Conservation (phyloP, 176 grass and related monocot species). For the Oropetium thomaeum region DNA sequence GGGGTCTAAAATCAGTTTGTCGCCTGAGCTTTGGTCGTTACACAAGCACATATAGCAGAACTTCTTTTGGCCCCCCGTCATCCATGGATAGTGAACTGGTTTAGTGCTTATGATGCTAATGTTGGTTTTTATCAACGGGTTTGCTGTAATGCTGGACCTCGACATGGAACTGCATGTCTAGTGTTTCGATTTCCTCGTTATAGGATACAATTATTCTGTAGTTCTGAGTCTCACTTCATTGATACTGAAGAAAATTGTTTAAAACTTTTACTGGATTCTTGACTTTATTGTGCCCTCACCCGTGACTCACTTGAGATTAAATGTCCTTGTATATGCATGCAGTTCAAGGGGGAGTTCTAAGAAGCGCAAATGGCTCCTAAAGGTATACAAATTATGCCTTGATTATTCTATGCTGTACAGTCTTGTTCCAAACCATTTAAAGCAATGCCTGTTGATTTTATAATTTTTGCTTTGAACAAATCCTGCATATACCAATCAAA, state of each 20-base stretch:
- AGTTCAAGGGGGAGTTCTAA: slow-evolving; percentile 16
- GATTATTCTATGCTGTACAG: neutral
- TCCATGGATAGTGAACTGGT: neutral
- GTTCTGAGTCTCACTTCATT: neutral
- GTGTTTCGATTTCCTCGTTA: neutral
- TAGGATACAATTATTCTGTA: neutral
- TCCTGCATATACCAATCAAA: neutral
- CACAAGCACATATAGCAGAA: too few species aligned
- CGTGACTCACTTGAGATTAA: neutral
- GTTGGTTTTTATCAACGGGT: neutral
- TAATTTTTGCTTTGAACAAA: neutral
- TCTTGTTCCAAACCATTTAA: neutral
- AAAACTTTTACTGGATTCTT: neutral
- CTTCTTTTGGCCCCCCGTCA: neutral
- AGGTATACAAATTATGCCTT: slow-evolving; percentile 11
- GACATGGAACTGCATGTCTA: neutral
- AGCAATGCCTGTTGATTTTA: neutral
- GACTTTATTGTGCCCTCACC: neutral
- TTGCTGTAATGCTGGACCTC: neutral
- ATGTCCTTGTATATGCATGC: neutral
- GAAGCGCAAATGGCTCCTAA: slow-evolving; percentile 46
- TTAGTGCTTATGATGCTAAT: neutral
- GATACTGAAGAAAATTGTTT: too few species aligned
- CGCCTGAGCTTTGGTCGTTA: too few species aligned
- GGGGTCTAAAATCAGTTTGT: too few species aligned